phyloP scores from a whole-genome alignment of 495 filamentous ascomycete genomes.

The Tuber calosporum region DNA sequence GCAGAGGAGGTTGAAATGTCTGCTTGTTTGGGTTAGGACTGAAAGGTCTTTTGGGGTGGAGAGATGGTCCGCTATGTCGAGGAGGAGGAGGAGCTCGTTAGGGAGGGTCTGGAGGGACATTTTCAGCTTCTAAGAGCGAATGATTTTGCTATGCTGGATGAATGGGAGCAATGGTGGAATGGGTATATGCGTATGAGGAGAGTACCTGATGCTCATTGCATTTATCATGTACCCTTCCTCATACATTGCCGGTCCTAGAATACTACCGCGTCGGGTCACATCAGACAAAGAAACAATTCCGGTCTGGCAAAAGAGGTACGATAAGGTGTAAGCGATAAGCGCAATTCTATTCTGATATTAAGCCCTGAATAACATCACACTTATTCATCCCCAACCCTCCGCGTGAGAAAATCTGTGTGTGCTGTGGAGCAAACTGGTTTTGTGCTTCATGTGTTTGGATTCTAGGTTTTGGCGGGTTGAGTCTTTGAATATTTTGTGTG shows the following conservation, averaged over 20 bases:
- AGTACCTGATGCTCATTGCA: neutral
- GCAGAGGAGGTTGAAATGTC: constrained; percentile 3
- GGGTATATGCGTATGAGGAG: neutral
- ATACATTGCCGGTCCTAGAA: neutral
- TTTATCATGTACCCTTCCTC: neutral
- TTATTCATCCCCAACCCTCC: neutral
- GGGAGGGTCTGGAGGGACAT: neutral
- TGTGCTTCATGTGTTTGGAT: neutral
- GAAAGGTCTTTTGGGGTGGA: neutral
- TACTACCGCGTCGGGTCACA: neutral
- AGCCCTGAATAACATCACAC: neutral
- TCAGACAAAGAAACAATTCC: neutral
- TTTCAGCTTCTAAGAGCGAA: neutral
- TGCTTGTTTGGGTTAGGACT: constrained; percentile 7
- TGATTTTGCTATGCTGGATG: neutral
- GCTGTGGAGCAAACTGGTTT: neutral
- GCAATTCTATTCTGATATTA: neutral
- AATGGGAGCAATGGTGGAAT: neutral
- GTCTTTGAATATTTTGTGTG: neutral
- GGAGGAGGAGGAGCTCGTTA: constrained; percentile 13
- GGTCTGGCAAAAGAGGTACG: neutral
- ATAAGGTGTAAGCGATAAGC: neutral
- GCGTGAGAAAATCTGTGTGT: neutral
- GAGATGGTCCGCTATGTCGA: neutral
- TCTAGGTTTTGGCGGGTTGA: neutral